Percentiles rank a stretch among this genome's conserved stretches.
Evolutionary conservation across 2,329 filamentous ascomycete species (phyloP).

Genomic region (Calonectria hongkongensis): DNA sequence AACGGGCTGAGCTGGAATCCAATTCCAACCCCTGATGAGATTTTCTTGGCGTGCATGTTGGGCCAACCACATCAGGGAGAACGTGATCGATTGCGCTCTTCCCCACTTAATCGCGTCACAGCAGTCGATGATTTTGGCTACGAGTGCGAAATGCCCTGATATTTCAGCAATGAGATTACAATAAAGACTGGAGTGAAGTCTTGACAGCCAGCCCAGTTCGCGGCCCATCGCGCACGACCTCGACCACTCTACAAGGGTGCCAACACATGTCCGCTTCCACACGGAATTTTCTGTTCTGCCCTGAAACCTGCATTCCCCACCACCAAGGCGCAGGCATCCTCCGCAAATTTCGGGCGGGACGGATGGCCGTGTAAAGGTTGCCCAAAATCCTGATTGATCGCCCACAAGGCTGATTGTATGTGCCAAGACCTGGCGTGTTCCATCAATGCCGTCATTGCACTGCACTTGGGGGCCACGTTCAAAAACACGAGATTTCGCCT

Average conservation of each 20-base stretch:
- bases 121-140: background rate
- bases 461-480: too few species aligned
- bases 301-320: slow-evolving; percentile 2
- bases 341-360: slow-evolving; percentile 8
- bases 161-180: background rate
- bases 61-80: background rate
- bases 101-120: background rate
- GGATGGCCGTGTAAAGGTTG: background rate
- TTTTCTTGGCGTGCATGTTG: background rate
- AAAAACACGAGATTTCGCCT: background rate
- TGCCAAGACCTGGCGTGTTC: background rate
- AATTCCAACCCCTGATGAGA: background rate
- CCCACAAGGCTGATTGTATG: background rate
- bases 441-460: background rate
- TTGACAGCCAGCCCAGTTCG: background rate
- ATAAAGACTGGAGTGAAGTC: background rate
- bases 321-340: slow-evolving; percentile 15
- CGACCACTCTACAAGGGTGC: background rate
- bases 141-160: background rate
- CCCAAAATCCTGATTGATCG: slow-evolving; percentile 1
- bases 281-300: background rate
- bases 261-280: background rate
- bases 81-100: too few species aligned
- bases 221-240: background rate
- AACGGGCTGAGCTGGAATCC: slow-evolving; percentile 8